phyloP scores from a whole-genome alignment of 805 yeast species.

The Candida jianshihensis region DNA sequence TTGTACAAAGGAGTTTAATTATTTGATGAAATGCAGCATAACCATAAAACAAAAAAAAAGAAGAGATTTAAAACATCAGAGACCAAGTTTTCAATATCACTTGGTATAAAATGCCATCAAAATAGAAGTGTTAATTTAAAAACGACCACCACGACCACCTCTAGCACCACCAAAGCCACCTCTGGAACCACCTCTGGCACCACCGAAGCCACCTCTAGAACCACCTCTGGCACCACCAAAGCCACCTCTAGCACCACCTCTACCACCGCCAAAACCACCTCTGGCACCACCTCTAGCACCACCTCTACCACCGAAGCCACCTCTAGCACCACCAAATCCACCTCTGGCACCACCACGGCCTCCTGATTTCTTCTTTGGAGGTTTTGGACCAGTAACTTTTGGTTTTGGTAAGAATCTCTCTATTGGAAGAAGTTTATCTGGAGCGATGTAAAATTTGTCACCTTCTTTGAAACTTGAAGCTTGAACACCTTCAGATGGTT shows the following conservation, averaged over 20 bases:
- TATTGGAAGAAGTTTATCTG: conserved; percentile 90
- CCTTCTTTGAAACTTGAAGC: conserved; percentile 91
- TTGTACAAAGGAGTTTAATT: not conserved
- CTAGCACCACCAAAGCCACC: conserved; percentile 25
- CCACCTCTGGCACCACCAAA: conserved; percentile 20
- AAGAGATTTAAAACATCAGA: not conserved
- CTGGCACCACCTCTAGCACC: conserved; percentile 36
- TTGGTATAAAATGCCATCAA: not conserved
- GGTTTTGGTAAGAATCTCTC: conserved; percentile 98
- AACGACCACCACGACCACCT: conserved; percentile 25
- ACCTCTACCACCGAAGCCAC: conserved; percentile 38
- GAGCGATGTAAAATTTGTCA: conserved; percentile 92
- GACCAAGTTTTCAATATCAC: not conserved
- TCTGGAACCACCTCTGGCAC: conserved; percentile 25
- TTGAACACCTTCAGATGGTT: conserved; percentile 93
- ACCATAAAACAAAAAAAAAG: not conserved
- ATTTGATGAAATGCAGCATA: not conserved
- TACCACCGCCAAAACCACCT: conserved; percentile 31
- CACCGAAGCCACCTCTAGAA: conserved; percentile 28
- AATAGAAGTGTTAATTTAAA: too few species aligned
- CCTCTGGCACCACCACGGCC: conserved; percentile 42
- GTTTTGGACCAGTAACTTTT: conserved; percentile 76
- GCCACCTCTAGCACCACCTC: conserved; percentile 16
- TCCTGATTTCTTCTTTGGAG: conserved; percentile 60
- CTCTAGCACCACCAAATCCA: conserved; percentile 42